Conservation (phyloP, 495 filamentous ascomycete species). For the Annulohypoxylon stygium region DNA sequence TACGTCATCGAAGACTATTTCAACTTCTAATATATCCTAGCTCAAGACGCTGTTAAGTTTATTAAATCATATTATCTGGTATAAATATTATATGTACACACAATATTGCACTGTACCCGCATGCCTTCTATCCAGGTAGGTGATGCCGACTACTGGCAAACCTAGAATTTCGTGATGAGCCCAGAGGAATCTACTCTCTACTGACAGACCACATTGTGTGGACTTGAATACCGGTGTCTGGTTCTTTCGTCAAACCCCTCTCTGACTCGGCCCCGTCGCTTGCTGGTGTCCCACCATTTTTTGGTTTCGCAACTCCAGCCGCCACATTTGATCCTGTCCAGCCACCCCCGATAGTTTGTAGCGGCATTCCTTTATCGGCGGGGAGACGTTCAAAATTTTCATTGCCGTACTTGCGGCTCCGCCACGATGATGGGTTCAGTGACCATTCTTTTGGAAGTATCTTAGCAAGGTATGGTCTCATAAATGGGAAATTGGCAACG, state of each 20-base stretch:
- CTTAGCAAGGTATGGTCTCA: conserved; percentile 13
- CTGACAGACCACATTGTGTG: background rate
- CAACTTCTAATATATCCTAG: too few relatives aligned
- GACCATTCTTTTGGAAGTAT: conserved; percentile 1
- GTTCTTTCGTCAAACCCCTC: background rate
- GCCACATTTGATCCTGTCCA: conserved; percentile 1
- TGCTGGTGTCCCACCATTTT: background rate
- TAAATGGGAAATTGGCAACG: background rate
- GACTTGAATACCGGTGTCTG: background rate
- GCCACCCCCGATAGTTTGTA: conserved; percentile 5
- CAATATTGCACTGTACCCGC: too few relatives aligned
- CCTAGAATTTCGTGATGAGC: background rate
- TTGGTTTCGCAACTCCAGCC: background rate
- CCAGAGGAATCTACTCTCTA: background rate
- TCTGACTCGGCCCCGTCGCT: background rate
- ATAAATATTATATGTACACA: too few relatives aligned
- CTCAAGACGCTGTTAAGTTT: too few relatives aligned
- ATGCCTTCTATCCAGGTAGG: too few relatives aligned
- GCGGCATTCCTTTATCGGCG: conserved; percentile 4
- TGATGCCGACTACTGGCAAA: too few relatives aligned
- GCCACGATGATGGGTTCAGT: background rate
- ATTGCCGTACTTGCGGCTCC: background rate
- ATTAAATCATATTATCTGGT: too few relatives aligned
- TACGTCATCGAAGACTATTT: too few relatives aligned
- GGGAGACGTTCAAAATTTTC: conserved; percentile 4